Conservation (phyloP, 257 asterid genomes). For the Solanum raphanifolium region DNA sequence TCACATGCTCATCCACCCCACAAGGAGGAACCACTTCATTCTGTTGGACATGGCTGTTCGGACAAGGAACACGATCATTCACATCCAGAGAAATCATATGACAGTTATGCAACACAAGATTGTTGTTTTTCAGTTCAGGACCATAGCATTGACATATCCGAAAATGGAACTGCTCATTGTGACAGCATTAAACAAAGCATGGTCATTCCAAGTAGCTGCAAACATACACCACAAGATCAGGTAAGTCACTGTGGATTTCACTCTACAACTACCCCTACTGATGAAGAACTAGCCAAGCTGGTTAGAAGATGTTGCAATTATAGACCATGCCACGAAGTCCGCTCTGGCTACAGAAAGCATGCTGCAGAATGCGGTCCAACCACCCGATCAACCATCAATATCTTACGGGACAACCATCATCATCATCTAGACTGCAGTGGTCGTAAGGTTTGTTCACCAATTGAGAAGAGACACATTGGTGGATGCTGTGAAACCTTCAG, state of each 20-base stretch:
- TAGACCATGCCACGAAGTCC: not conserved
- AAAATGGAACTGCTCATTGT: not conserved
- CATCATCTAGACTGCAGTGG: not conserved
- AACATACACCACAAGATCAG: not conserved
- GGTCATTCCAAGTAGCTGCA: not conserved
- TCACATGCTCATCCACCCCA: not conserved
- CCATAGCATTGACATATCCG: not conserved
- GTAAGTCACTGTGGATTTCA: not conserved
- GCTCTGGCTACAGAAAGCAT: not conserved
- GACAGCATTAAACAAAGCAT: not conserved
- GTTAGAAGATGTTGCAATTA: slow-evolving; percentile 14
- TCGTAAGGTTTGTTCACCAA: not conserved
- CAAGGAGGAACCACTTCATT: slow-evolving; percentile 7
- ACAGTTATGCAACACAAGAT: not conserved
- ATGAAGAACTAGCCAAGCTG: not conserved
- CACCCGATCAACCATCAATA: not conserved
- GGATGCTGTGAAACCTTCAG: slow-evolving; percentile 42
- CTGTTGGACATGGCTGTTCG: not conserved
- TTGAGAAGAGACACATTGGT: slow-evolving; percentile 13
- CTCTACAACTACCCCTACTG: not conserved
- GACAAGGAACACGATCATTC: not conserved
- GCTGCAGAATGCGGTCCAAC: slow-evolving; percentile 2
- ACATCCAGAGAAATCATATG: not conserved
- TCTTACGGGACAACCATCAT: not conserved
- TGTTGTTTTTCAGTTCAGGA: not conserved